Evolutionary conservation across 2,329 filamentous ascomycete species (phyloP).

Genomic region (Venturia nashicola): DNA sequence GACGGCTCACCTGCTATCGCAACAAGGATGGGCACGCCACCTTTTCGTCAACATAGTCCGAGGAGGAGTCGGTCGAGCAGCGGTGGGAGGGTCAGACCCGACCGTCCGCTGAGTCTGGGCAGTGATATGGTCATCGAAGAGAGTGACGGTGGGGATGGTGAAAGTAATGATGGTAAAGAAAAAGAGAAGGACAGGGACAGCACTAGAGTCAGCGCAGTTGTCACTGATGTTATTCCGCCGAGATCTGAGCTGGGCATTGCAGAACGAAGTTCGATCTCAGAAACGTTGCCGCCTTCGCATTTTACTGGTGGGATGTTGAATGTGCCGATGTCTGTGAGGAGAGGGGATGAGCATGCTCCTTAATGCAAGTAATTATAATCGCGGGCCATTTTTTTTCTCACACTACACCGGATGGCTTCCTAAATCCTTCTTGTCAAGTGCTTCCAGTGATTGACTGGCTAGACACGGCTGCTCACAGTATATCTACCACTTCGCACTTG

Average conservation of each 20-base stretch:
- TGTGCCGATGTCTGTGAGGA: conserved; percentile 1
- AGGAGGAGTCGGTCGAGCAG: neutral
- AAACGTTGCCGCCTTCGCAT: neutral
- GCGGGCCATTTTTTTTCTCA: no score
- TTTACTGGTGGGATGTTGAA: neutral
- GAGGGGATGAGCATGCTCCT: conserved; percentile 5
- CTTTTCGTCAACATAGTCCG: neutral
- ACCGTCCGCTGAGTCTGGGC: neutral
- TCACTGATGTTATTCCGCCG: neutral
- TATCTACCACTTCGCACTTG: no score
- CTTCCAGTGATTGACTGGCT: no score
- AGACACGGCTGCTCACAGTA: no score
- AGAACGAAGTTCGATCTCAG: neutral
- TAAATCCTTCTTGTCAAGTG: no score
- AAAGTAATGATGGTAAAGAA: neutral
- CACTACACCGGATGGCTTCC: no score
- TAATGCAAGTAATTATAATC: neutral
- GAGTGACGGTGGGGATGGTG: neutral
- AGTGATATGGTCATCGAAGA: conserved; percentile 9
- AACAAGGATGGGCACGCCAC: neutral
- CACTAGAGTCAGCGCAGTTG: neutral
- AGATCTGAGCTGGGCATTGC: neutral
- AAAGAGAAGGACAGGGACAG: neutral
- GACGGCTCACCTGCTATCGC: conserved; percentile 22
- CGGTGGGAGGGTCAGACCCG: neutral